Conservation (phyloP, 2,329 filamentous ascomycete species). For the Amauroascus verrucosus region DNA sequence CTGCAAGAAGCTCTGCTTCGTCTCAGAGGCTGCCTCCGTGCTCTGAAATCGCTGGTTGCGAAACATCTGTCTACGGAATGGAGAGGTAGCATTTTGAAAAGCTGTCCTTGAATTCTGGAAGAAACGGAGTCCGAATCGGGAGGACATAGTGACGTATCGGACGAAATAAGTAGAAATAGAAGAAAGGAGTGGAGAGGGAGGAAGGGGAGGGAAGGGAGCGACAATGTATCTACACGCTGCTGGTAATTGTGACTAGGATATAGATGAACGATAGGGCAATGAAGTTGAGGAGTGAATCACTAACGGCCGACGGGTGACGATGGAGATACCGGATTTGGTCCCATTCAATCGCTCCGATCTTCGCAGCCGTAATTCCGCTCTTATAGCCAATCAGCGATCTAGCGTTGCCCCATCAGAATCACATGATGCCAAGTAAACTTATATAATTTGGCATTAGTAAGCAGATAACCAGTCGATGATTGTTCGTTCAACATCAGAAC, state of each 20-base stretch:
- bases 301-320: not conserved
- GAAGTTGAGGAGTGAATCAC: not conserved
- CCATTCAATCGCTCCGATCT: conserved; percentile 8
- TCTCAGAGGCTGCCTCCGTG: conserved; percentile 44
- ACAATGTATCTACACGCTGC: not conserved
- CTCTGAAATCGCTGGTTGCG: conserved; percentile 59
- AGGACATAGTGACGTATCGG: conserved; percentile 39
- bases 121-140: conserved; percentile 49
- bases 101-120: conserved; percentile 42
- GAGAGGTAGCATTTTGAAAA: conserved; percentile 45
- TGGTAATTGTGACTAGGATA: not conserved
- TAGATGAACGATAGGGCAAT: not conserved
- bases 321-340: not conserved
- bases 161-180: not conserved
- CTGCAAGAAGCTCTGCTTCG: conserved; percentile 49
- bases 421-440: not conserved
- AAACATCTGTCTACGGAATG: conserved; percentile 43
- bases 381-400: not conserved
- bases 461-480: not conserved
- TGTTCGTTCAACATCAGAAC: not conserved
- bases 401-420: not conserved
- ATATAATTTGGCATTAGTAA: not conserved
- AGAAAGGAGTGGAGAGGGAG: not conserved
- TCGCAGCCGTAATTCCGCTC: conserved; percentile 1
- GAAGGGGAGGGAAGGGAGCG: not conserved